These are phyloP conservation scores for Myrmaecium sp. DNA, from an alignment of 2,329 filamentous ascomycete species.

Conservation along the genomic window DNA sequence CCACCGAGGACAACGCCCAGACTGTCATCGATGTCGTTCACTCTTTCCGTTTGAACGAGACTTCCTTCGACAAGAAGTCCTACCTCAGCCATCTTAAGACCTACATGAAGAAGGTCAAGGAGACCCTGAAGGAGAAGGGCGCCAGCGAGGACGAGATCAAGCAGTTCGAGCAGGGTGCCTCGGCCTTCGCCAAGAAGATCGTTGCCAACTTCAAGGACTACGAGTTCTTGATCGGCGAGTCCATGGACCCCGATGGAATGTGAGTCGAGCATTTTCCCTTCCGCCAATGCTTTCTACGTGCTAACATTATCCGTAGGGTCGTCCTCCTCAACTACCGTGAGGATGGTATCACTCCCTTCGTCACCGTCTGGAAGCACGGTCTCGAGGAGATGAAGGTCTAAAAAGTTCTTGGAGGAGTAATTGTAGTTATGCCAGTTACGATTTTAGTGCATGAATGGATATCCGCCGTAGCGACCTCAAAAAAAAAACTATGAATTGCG, in stretches of 20 bases:
- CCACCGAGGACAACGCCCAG: slow-evolving; percentile 48
- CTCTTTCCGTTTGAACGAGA: slow-evolving; percentile 75
- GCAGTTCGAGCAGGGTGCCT: slow-evolving; percentile 63
- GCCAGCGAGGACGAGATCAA: slow-evolving; percentile 50
- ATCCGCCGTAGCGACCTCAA: slow-evolving; percentile 16
- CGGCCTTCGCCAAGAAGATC: slow-evolving; percentile 65
- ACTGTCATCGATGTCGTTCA: slow-evolving; percentile 86
- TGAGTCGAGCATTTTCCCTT: slow-evolving; percentile 30
- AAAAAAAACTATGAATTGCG: too few relatives aligned
- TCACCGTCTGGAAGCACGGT: slow-evolving; percentile 92
- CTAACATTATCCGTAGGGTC: slow-evolving; percentile 37
- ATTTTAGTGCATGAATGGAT: slow-evolving; percentile 21
- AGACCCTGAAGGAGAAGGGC: slow-evolving; percentile 44
- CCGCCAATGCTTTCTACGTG: neutral
- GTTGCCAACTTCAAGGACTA: slow-evolving; percentile 83
- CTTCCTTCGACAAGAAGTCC: slow-evolving; percentile 70
- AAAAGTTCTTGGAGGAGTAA: slow-evolving; percentile 7
- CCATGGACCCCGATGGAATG: slow-evolving; percentile 90
- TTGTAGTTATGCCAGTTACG: too few relatives aligned
- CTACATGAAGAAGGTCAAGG: slow-evolving; percentile 87
- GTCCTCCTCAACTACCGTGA: slow-evolving; percentile 95
- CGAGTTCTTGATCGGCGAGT: slow-evolving; percentile 85
- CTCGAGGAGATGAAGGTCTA: slow-evolving; percentile 84
- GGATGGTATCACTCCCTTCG: slow-evolving; percentile 79
- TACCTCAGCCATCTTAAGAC: slow-evolving; percentile 73